phyloP scores from a whole-genome alignment of 371 early-diverging fungal genomes.

The Capillidium rhysosporum region DNA sequence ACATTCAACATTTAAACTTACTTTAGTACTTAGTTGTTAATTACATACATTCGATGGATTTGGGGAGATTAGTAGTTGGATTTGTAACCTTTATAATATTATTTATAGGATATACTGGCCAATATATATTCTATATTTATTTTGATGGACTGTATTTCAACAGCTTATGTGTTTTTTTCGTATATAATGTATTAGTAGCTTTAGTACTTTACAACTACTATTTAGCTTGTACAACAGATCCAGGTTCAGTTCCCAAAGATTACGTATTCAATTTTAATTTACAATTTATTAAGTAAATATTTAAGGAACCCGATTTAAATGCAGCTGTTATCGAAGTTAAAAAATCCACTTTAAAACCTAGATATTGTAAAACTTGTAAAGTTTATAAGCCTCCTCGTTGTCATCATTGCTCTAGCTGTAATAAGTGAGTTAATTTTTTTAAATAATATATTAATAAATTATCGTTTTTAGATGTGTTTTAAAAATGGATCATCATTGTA shows the following conservation, averaged over 20 bases:
- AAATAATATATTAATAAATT: background rate
- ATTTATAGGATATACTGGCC: background rate
- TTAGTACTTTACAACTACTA: constrained; percentile 40
- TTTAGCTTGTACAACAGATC: constrained; percentile 48
- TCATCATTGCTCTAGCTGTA: constrained; percentile 65
- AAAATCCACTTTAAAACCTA: constrained; percentile 37
- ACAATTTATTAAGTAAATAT: background rate
- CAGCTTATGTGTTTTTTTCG: background rate
- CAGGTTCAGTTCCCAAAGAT: constrained; percentile 54
- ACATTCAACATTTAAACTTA: no score
- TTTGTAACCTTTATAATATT: constrained; percentile 2
- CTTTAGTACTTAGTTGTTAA: no score
- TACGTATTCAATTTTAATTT: constrained; percentile 23
- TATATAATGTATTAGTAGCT: constrained; percentile 1
- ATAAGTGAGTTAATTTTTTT: constrained; percentile 13
- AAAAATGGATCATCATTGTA: constrained; percentile 89
- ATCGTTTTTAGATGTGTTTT: constrained; percentile 33
- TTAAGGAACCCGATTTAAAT: constrained; percentile 28
- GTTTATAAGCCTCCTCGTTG: constrained; percentile 59
- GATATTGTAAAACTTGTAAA: constrained; percentile 58
- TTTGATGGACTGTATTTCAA: background rate
- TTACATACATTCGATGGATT: no score
- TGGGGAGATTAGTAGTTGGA: constrained; percentile 4
- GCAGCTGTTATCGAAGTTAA: constrained; percentile 40
- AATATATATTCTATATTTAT: background rate